Evolutionary conservation across 192 early-diverging fungal species (phyloP).

Genomic region (Backusella mclennaniae): DNA sequence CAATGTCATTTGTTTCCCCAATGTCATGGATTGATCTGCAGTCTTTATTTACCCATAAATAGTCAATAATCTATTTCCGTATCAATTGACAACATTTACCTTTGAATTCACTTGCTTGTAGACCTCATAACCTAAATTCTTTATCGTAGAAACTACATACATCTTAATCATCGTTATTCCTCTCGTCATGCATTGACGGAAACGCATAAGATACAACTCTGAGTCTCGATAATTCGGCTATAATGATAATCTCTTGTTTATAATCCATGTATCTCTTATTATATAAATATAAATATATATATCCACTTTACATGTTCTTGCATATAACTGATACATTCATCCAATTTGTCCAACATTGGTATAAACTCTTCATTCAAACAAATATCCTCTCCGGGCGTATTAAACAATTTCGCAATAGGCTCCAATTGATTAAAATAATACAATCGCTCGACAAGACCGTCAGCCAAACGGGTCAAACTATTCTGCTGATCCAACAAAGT

Average conservation of each 20-base stretch:
- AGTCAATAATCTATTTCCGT: neutral
- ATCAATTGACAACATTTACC: constrained; percentile 8
- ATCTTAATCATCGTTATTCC: constrained; percentile 93
- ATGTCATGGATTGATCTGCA: constrained; percentile 23
- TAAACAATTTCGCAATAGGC: constrained; percentile 73
- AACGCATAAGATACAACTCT: constrained; percentile 91
- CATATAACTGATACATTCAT: constrained; percentile 78
- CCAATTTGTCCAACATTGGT: constrained; percentile 73
- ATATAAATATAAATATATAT: neutral
- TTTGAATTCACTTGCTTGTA: constrained; percentile 51
- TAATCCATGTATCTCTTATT: neutral
- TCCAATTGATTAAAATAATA: constrained; percentile 86
- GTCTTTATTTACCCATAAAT: constrained; percentile 25
- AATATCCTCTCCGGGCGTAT: constrained; percentile 80
- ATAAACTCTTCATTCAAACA: constrained; percentile 79
- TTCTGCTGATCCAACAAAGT: constrained; percentile 70
- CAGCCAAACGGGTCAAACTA: constrained; percentile 57
- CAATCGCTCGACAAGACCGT: constrained; percentile 59
- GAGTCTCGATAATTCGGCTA: constrained; percentile 80
- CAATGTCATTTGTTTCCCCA: constrained; percentile 35
- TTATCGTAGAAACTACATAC: constrained; percentile 72
- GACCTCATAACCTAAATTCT: constrained; percentile 60
- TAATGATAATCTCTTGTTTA: neutral
- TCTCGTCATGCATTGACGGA: constrained; percentile 92
- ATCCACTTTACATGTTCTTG: constrained; percentile 60